Conservation (phyloP, 2,329 filamentous ascomycete genomes). For the Arthrocladium fulminans region DNA sequence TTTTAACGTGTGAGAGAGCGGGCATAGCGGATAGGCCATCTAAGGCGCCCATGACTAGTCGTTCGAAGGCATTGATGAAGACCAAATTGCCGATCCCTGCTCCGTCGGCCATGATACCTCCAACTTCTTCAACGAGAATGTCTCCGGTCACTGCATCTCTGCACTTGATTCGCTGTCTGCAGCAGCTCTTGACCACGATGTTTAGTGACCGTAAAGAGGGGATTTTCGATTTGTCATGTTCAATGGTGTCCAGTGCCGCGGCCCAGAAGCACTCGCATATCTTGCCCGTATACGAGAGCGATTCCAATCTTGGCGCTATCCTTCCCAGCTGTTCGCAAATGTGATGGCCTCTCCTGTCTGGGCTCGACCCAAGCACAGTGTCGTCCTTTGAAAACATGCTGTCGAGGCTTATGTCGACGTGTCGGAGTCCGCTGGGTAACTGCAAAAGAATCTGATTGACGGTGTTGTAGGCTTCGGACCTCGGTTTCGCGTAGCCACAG, state of each 20-base stretch:
- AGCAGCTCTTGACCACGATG: slow-evolving; percentile 66
- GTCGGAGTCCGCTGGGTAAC: slow-evolving; percentile 50
- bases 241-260: slow-evolving; percentile 43
- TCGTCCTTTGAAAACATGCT: slow-evolving; percentile 59
- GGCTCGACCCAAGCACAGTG: slow-evolving; percentile 31
- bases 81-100: slow-evolving; percentile 63
- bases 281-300: slow-evolving; percentile 63
- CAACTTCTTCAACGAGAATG: slow-evolving; percentile 15
- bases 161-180: slow-evolving; percentile 37
- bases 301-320: slow-evolving; percentile 54
- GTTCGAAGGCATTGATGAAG: slow-evolving; percentile 64
- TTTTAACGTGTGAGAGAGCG: slow-evolving; percentile 55
- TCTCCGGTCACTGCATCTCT: slow-evolving; percentile 19
- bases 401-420: slow-evolving; percentile 61
- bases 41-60: slow-evolving; percentile 56
- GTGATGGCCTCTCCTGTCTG: slow-evolving; percentile 34
- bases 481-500: slow-evolving; percentile 56
- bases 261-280: slow-evolving; percentile 63
- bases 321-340: slow-evolving; percentile 57
- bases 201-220: slow-evolving; percentile 55
- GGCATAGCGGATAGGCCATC: slow-evolving; percentile 49
- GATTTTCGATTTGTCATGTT: slow-evolving; percentile 32
- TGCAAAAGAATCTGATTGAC: slow-evolving; percentile 55
- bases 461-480: slow-evolving; percentile 63
- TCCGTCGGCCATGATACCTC: slow-evolving; percentile 48